Evolutionary conservation across 106 monocot genomes (phyloP).

Genomic region (Phalaenopsis equestris): DNA sequence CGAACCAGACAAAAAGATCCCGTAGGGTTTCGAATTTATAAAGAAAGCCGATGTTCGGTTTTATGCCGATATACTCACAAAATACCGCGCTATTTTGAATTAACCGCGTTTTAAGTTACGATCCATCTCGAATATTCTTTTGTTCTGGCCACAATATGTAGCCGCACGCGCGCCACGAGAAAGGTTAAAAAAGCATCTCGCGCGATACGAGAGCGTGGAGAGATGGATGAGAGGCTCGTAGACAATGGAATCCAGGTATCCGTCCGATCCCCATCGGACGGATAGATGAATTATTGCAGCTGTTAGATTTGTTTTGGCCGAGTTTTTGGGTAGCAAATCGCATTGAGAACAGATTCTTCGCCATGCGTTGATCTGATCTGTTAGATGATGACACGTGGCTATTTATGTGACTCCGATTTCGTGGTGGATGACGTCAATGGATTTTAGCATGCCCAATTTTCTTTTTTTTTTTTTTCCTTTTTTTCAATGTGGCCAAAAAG

Average conservation of each 20-base stretch:
- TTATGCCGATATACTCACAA: neutral
- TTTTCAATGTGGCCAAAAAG: too few species aligned
- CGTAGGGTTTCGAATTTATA: neutral
- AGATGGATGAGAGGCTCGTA: neutral
- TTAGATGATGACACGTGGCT: too few species aligned
- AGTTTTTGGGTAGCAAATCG: too few species aligned
- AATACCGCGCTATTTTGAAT: neutral
- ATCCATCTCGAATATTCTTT: neutral
- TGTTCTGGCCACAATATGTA: neutral
- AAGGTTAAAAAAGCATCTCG: neutral
- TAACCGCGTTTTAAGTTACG: neutral
- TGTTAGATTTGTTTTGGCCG: neutral
- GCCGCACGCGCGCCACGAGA: neutral
- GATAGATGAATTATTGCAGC: neutral
- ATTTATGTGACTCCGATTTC: too few species aligned
- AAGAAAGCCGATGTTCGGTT: neutral
- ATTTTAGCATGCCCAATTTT: too few species aligned
- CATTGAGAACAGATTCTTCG: too few species aligned
- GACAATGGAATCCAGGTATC: neutral
- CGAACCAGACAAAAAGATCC: neutral
- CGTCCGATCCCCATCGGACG: neutral
- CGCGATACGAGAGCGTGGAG: neutral
- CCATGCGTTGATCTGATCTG: too few species aligned
- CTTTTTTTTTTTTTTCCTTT: too few species aligned
- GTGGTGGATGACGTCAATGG: too few species aligned